Base-by-base conservation (phyloP, 2,329 filamentous ascomycete species). In the Sporothrix variecibatus region DNA sequence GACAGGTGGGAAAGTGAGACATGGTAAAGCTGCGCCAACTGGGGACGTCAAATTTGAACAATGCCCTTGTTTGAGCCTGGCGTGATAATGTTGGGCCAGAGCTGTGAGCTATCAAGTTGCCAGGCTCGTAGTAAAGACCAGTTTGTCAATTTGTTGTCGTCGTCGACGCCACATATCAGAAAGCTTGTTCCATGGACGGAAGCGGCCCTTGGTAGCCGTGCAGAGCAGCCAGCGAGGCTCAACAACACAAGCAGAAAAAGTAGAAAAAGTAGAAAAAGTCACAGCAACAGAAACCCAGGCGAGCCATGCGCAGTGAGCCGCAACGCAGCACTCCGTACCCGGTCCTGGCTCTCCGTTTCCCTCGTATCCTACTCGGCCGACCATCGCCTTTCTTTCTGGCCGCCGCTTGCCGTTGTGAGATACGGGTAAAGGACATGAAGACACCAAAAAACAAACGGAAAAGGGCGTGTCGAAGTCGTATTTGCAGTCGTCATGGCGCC, bases 161-260 rank as follows among this genome's bases (percentile, higher is more conserved):
- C 38, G n/a, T 67, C 23, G 38, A 67, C 62, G 62, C 38, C 62
- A 43, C 60, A 67, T 7, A 26, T 11, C 34, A 65, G 34, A 46
- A 65, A 20, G n/a, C 38, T 65, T 65, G 38, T 43, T 64, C 51
- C 17, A 12, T 64, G 26, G 56, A 60, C 60, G 38, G 60, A 65
- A 65, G n/a, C 34, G 34, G 26, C 56, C 60, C 60, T 23, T 43
- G n/a, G 60, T 43, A 65, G 60, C 60, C 38, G 60, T 65, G 60
- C 60, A 65, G 34, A 65, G 34, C 38, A 11, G 60, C 34, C 60
- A 43, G n/a, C 60, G 60, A 65, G 60, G n/a, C 34, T 65, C 60
- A 65, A 26, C 38, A 15, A 26, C 7, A 1, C 4, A 62, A 62
- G 28, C 38, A 1, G 56, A 34, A 38, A 62, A 62, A 31, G 3